phyloP scores from a whole-genome alignment of 192 early-diverging fungal genomes.

The Linnemannia zychae region DNA sequence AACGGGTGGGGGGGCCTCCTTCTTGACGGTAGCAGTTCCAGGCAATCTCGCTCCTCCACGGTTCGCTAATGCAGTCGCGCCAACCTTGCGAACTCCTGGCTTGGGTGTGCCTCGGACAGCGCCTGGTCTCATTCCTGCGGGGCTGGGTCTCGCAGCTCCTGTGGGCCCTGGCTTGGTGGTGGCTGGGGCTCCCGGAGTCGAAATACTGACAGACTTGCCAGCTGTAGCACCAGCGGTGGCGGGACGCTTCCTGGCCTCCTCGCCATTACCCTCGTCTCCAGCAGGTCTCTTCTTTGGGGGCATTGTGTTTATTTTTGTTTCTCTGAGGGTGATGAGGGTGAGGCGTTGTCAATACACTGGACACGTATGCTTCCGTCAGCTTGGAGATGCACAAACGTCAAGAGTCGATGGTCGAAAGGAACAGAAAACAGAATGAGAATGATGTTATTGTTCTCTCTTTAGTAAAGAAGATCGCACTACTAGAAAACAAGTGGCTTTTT shows the following conservation, averaged over 20 bases:
- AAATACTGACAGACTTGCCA: slow-evolving; percentile 34
- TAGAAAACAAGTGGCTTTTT: slow-evolving; percentile 3
- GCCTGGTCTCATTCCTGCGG: slow-evolving; percentile 29
- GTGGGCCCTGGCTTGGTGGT: not conserved
- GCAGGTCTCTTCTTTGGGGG: slow-evolving; percentile 59
- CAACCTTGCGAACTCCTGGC: slow-evolving; percentile 45
- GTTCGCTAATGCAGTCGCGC: slow-evolving; percentile 32
- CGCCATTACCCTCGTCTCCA: slow-evolving; percentile 24
- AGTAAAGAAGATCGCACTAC: not conserved
- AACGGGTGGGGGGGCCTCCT: slow-evolving; percentile 43
- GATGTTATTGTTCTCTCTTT: not conserved
- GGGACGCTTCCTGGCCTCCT: slow-evolving; percentile 27
- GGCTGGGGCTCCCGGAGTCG: slow-evolving; percentile 20
- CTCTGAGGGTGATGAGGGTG: not conserved
- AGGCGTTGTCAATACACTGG: too few relatives aligned
- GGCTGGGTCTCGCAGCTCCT: slow-evolving; percentile 6
- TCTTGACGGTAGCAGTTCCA: slow-evolving; percentile 22
- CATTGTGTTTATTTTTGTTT: slow-evolving; percentile 28
- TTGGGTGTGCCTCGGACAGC: slow-evolving; percentile 43
- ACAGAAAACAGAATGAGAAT: not conserved
- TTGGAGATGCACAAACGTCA: not conserved
- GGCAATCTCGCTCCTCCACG: slow-evolving; percentile 17
- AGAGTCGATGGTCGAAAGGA: slow-evolving; percentile 11
- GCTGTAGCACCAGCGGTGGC: slow-evolving; percentile 5
- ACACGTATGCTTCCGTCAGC: not conserved